Percentiles rank a stretch among this genome's conserved stretches.
These are phyloP conservation scores for Verticillium longisporum DNA, from an alignment of 2,329 filamentous ascomycete genomes.

Conservation along the genomic window DNA sequence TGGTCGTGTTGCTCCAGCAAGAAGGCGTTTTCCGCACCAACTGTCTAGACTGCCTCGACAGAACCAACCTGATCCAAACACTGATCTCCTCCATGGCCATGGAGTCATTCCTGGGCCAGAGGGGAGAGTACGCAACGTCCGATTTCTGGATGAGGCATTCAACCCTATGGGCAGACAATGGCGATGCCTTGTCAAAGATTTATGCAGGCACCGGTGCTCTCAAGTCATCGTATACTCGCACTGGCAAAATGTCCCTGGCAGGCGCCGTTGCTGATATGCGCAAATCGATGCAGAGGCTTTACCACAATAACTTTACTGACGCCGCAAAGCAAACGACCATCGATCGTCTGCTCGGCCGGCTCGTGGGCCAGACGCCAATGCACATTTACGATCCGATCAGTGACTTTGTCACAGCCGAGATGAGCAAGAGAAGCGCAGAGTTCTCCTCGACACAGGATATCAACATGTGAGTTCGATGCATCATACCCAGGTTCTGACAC, in stretches of 20 bases:
- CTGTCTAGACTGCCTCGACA: slow-evolving; percentile 90
- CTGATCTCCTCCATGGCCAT: slow-evolving; percentile 92
- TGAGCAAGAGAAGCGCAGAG: slow-evolving; percentile 60
- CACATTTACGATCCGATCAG: slow-evolving; percentile 91
- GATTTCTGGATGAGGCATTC: slow-evolving; percentile 93
- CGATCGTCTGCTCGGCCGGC: slow-evolving; percentile 79
- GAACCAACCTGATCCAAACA: slow-evolving; percentile 93
- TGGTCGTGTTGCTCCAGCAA: slow-evolving; percentile 75
- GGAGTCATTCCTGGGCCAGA: slow-evolving; percentile 73
- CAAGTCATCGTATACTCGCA: slow-evolving; percentile 89
- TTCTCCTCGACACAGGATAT: slow-evolving; percentile 71
- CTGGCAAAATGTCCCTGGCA: slow-evolving; percentile 91
- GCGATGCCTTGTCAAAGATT: slow-evolving; percentile 87
- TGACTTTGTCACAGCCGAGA: slow-evolving; percentile 75
- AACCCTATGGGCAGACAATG: slow-evolving; percentile 94
- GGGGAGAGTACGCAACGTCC: slow-evolving; percentile 58
- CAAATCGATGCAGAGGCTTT: slow-evolving; percentile 88
- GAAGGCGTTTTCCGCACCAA: slow-evolving; percentile 96
- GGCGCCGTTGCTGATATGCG: slow-evolving; percentile 91
- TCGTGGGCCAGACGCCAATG: slow-evolving; percentile 78
- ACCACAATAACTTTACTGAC: slow-evolving; percentile 97
- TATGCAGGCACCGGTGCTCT: slow-evolving; percentile 94
- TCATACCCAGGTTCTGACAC: neutral
- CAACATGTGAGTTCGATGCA: slow-evolving; percentile 52
- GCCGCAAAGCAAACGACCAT: slow-evolving; percentile 91